Evolutionary conservation across 2,329 filamentous ascomycete genomes (phyloP), one percentile per base, ranked within the genome.

Genomic region (Penicillium rolfsii): DNA sequence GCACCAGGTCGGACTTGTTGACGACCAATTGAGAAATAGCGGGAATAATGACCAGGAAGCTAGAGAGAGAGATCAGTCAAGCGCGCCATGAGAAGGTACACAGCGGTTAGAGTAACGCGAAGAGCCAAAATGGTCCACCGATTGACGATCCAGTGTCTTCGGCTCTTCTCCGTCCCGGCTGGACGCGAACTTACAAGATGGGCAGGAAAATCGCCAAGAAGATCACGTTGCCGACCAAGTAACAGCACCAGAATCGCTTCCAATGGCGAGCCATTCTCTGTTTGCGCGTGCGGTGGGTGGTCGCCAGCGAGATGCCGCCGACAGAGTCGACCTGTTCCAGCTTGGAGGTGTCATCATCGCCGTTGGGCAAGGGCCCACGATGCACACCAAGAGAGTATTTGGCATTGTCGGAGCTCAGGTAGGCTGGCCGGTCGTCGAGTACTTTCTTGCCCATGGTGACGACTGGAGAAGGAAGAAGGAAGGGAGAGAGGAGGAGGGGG

Each of bases 1-100:
- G 72, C 2, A 77, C 71, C 5, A 80, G 68, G 16, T 69, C 58
- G 3, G 76, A 75, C 49, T 74, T 71, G 55, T 79, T 64, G 22
- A 80, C 71, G 16, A 80, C 70, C 35, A 70, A 62, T 46, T 79
- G 78, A 0, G 78, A 76, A 36, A 80, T 70, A 11, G 76, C 76
- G n/a, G 78, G 78, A 7, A 80, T 71, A 19, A 73, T 69, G 50
- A 78, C 67, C 1, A 76, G 60, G 67, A 80, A 79, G 58, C 78
- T 80, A 53, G 33, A 2, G 35, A n/a, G 2, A 53, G 24, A 40
- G 3, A 11, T 28, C 22, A 36, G 33, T 2, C 7, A 19, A 22
- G 3, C 6, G 48, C 14, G 6, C 24, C 11, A 38, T 28, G 11
- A 12, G 7, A 38, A 7, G 14, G 12, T 16, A 30, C 36, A n/a